A percentile compares a stretch with the other conserved stretches of the same genome.
Evolutionary conservation across 495 filamentous ascomycete genomes (phyloP).

Genomic region (Durotheca rogersii): DNA sequence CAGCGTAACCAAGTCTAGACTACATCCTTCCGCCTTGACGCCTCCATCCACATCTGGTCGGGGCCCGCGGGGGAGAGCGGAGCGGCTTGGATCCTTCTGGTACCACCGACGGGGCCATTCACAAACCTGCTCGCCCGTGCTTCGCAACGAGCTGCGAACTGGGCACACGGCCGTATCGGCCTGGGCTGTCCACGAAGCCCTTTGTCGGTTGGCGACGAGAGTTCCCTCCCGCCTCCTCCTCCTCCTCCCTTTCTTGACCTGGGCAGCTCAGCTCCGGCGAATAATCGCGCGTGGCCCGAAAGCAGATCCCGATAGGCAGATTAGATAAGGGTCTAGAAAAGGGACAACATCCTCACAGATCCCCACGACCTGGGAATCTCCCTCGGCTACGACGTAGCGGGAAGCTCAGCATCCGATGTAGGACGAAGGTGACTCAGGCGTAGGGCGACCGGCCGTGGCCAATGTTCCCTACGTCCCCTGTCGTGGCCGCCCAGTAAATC

Average conservation of each 20-base stretch:
- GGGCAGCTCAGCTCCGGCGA: no score
- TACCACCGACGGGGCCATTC: constrained; percentile 9
- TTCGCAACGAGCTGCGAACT: not conserved
- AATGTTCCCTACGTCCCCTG: constrained; percentile 1
- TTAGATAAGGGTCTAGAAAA: no score
- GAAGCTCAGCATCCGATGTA: not conserved
- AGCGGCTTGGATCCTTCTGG: not conserved
- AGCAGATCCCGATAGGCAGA: no score
- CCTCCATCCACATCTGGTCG: not conserved
- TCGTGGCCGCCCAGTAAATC: not conserved
- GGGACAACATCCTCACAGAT: no score
- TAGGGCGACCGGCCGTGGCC: not conserved
- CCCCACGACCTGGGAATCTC: no score
- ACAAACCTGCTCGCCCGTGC: constrained; percentile 4
- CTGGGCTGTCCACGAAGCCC: not conserved
- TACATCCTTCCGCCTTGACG: constrained; percentile 12
- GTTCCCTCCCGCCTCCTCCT: not conserved
- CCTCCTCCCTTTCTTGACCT: no score
- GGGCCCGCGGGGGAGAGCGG: no score
- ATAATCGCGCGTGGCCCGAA: no score
- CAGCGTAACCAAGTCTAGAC: constrained; percentile 6
- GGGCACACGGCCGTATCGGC: constrained; percentile 25
- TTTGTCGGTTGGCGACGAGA: not conserved
- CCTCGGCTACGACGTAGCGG: not conserved
- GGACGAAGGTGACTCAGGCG: not conserved